Conservation (phyloP, 1,284 basidiomycete genomes). For the Pseudozyma pruni region DNA sequence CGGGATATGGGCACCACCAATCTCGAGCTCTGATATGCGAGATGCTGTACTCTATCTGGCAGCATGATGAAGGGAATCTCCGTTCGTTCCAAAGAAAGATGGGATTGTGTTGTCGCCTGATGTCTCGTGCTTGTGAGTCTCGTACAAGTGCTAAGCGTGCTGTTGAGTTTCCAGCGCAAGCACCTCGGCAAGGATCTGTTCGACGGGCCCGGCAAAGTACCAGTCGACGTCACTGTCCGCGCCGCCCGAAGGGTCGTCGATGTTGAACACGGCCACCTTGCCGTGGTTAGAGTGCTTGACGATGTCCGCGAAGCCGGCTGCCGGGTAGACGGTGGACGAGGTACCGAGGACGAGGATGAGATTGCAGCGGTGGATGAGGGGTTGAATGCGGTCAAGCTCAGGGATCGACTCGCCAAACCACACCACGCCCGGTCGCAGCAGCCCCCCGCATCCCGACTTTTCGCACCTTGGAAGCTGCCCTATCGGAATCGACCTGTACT, state of each 20-base stretch:
- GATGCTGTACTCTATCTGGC: too few species aligned
- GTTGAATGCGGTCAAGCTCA: constrained; percentile 68
- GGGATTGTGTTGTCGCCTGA: neutral
- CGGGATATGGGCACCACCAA: constrained; percentile 40
- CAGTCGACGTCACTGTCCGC: constrained; percentile 15
- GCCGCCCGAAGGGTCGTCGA: constrained; percentile 66
- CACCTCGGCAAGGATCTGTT: constrained; percentile 23
- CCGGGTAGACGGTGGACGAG: constrained; percentile 73
- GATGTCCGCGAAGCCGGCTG: constrained; percentile 69
- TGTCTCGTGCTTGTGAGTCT: neutral
- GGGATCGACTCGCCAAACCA: constrained; percentile 74
- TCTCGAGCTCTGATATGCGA: constrained; percentile 31
- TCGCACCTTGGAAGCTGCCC: constrained; percentile 72
- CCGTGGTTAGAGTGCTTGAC: constrained; percentile 69
- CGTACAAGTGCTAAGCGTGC: neutral
- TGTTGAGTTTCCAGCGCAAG: neutral
- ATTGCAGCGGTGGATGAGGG: constrained; percentile 72
- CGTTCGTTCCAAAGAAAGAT: too few species aligned
- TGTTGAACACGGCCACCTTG: constrained; percentile 75
- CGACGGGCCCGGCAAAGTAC: constrained; percentile 35
- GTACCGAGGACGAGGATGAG: constrained; percentile 76
- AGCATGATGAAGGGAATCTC: too few species aligned
- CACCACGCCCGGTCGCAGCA: constrained; percentile 75
- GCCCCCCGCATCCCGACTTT: constrained; percentile 68
- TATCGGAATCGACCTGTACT: constrained; percentile 68